Evolutionary conservation across 768 basidiomycete species (phyloP).

Genomic region (Termitomyces sp.): DNA sequence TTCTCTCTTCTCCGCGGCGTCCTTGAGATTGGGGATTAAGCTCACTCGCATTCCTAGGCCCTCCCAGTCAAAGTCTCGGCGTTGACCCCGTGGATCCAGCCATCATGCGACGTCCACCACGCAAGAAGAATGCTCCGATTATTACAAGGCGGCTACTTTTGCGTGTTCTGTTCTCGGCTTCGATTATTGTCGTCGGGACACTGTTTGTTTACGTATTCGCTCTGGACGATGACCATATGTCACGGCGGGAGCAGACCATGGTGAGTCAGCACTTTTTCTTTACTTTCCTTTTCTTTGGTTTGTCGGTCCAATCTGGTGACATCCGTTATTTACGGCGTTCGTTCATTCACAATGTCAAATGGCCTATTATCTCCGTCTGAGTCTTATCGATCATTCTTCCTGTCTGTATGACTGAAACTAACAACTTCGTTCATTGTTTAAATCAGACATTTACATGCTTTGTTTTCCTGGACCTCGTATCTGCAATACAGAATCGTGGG

Average conservation of each 20-base stretch:
- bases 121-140: slow-evolving; percentile 87
- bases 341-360: not conserved
- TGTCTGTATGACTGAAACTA: not conserved
- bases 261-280: slow-evolving; percentile 30
- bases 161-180: slow-evolving; percentile 89
- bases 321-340: slow-evolving; percentile 4
- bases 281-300: not conserved
- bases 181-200: slow-evolving; percentile 86
- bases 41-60: slow-evolving; percentile 43
- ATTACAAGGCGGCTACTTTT: slow-evolving; percentile 68
- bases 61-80: slow-evolving; percentile 91
- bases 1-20: slow-evolving; percentile 1
- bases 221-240: slow-evolving; percentile 77
- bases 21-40: not conserved
- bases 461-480: slow-evolving; percentile 94
- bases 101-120: slow-evolving; percentile 90
- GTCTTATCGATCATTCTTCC: not conserved
- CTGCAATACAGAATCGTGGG: slow-evolving; percentile 91
- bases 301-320: not conserved
- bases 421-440: not conserved
- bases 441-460: slow-evolving; percentile 91
- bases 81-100: slow-evolving; percentile 94
- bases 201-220: slow-evolving; percentile 84
- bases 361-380: not conserved
- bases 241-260: slow-evolving; percentile 92